These are phyloP conservation scores for Anisogramma anomala DNA, from an alignment of 2,329 filamentous ascomycete species.

Conservation along the genomic window DNA sequence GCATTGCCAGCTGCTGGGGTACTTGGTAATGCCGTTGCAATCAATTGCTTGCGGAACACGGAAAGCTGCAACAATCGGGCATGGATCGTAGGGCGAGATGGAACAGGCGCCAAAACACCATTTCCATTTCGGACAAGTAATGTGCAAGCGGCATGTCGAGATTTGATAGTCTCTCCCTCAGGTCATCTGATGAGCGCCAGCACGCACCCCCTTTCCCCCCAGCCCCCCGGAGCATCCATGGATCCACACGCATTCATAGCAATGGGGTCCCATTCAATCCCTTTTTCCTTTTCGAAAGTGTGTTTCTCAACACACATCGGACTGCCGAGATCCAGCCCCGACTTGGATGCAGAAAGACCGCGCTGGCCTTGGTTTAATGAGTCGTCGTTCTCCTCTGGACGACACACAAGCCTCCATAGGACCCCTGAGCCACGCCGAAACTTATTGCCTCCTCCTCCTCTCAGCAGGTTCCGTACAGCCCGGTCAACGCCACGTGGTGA, in stretches of 20 bases:
- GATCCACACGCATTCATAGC: constrained; percentile 6
- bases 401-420: constrained; percentile 8
- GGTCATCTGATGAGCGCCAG: constrained; percentile 13
- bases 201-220: not conserved
- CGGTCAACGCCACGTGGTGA: constrained; percentile 9
- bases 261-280: too few relatives aligned
- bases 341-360: constrained; percentile 1
- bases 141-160: constrained; percentile 6
- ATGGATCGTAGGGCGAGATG: constrained; percentile 11
- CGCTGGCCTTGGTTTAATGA: not conserved
- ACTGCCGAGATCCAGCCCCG: not conserved
- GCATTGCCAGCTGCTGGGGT: too few relatives aligned
- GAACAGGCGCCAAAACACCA: constrained; percentile 13
- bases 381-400: not conserved
- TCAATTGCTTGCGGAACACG: constrained; percentile 2
- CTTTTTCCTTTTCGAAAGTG: not conserved
- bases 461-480: not conserved
- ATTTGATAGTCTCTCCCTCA: constrained; percentile 9
- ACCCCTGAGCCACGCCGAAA: constrained; percentile 16
- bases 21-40: constrained; percentile 4
- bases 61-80: constrained; percentile 7
- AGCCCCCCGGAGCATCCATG: not conserved
- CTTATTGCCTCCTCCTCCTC: constrained; percentile 7
- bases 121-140: constrained; percentile 11
- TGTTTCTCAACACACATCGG: constrained; percentile 4